Conservation (phyloP, 208 protist genomes). For the Leishmania amazonensis region DNA sequence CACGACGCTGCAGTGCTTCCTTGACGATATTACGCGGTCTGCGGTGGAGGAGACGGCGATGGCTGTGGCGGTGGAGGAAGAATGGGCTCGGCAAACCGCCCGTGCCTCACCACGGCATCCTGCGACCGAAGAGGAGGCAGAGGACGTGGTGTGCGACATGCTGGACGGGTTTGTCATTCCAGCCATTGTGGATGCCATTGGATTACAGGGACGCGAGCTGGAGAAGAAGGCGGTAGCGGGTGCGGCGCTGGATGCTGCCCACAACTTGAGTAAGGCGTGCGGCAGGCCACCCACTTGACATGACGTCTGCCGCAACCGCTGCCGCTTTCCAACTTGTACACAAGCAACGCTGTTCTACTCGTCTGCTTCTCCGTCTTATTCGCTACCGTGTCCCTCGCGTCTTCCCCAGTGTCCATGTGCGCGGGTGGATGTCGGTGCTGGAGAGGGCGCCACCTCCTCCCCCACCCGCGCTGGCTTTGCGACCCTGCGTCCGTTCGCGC, state of each 20-base stretch:
- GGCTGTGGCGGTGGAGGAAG: constrained; percentile 55
- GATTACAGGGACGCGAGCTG: constrained; percentile 32
- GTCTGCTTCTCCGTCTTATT: background rate
- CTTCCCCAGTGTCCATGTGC: background rate
- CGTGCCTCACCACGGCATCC: constrained; percentile 33
- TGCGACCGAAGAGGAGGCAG: constrained; percentile 21
- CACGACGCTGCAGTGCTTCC: constrained; percentile 67
- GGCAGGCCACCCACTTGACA: background rate
- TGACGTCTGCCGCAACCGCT: background rate
- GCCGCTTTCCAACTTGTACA: background rate
- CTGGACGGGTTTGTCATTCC: constrained; percentile 80
- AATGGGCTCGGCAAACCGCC: constrained; percentile 49
- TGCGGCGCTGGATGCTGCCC: constrained; percentile 41
- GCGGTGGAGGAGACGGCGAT: constrained; percentile 69
- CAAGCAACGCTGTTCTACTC: background rate
- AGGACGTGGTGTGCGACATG: constrained; percentile 72
- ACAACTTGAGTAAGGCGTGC: constrained; percentile 2
- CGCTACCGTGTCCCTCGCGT: background rate
- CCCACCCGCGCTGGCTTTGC: background rate
- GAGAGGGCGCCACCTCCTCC: background rate
- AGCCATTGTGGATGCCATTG: constrained; percentile 63
- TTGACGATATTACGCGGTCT: constrained; percentile 52
- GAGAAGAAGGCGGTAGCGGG: constrained; percentile 57
- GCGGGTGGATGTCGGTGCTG: background rate
- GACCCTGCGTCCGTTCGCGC: background rate